phyloP scores from a whole-genome alignment of 371 early-diverging fungal species.

The Zychaea mexicana region DNA sequence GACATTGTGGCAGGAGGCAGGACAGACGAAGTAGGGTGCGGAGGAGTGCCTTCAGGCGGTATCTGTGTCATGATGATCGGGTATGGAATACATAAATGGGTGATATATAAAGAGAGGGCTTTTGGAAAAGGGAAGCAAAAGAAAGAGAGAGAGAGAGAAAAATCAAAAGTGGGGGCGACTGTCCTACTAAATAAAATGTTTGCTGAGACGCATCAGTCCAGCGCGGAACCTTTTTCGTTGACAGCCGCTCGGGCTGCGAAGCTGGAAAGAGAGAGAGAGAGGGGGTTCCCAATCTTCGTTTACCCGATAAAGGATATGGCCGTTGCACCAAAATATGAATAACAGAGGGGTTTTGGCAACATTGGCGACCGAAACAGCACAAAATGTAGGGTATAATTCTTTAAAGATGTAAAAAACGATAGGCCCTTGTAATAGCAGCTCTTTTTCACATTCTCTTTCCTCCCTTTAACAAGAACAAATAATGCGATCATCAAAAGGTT shows the following conservation, averaged over 20 bases:
- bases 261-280: background rate
- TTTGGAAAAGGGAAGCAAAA: background rate
- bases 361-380: background rate
- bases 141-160: background rate
- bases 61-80: background rate
- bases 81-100: background rate
- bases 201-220: background rate
- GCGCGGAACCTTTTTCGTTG: conserved; percentile 1
- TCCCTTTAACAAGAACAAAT: background rate
- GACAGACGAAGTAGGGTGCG: background rate
- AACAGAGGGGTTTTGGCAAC: background rate
- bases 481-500: background rate
- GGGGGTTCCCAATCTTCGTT: background rate
- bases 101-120: background rate
- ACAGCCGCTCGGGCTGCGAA: background rate
- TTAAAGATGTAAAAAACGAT: background rate
- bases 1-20: background rate
- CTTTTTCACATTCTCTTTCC: background rate
- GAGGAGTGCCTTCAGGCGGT: background rate
- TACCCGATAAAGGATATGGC: background rate
- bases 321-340: background rate
- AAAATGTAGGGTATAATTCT: background rate
- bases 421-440: background rate
- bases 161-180: background rate
- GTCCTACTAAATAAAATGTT: background rate